A percentile compares a stretch with the other conserved stretches of the same genome.
Conservation (phyloP, 176 grass and related monocot genomes). For the Carex littledalei region DNA sequence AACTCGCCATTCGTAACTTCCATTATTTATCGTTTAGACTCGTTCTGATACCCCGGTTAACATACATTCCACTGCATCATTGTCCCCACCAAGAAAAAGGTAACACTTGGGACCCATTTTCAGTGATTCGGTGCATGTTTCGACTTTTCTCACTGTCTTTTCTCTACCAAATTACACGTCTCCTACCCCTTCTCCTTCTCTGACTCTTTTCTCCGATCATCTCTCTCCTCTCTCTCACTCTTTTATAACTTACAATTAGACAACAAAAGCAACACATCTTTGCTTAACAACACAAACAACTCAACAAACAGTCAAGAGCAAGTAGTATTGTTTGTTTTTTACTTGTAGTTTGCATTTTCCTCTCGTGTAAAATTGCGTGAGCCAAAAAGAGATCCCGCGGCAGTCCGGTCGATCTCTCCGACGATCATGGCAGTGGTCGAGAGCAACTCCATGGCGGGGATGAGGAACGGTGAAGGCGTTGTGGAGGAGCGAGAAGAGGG, state of each 20-base stretch:
- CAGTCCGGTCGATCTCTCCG: not conserved
- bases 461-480: not conserved
- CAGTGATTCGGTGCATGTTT: not conserved
- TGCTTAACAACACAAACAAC: not conserved
- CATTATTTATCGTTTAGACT: not conserved
- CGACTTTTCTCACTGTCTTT: not conserved
- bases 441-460: slow-evolving; percentile 2
- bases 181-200: slow-evolving; percentile 10
- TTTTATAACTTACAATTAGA: not conserved
- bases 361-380: not conserved
- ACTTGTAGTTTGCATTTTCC: not conserved
- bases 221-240: not conserved
- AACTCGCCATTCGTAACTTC: not conserved
- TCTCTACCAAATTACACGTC: slow-evolving; percentile 10
- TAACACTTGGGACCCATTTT: not conserved
- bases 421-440: slow-evolving; percentile 20
- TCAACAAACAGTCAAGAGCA: slow-evolving; percentile 2
- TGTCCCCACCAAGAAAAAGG: not conserved
- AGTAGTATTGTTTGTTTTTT: not conserved
- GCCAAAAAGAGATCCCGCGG: not conserved
- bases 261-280: not conserved
- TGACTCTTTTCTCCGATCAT: slow-evolving; percentile 20
- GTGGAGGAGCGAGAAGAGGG: slow-evolving; percentile 10
- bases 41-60: not conserved
- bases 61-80: not conserved